Base-by-base conservation (phyloP, 306 rosid species). In the Vigna reflexopilosa region DNA sequence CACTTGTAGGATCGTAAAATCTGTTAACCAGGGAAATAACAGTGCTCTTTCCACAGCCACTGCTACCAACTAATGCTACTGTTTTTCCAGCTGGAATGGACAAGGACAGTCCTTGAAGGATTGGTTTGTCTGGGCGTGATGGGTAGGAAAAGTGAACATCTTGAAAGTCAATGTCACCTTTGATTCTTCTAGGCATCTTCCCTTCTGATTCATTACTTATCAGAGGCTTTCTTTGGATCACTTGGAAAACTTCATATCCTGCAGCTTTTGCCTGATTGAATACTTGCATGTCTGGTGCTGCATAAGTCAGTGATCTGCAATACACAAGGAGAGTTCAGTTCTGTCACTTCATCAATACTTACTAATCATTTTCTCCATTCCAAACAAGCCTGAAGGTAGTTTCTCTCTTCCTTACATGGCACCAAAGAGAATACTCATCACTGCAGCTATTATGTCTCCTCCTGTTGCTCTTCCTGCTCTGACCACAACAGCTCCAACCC, bases 21-120 rank as follows among this genome's bases (percentile, higher is more conserved):
- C 97, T 88, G 50, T 86, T 67, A 34, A 90, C 89, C 1, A 93
- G 79, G 44, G 98, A 91, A 80, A 91, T 90, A 45, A 88, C 85
- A n/a, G 98, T 93, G 80, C 97, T 93, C 84, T 93, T 93, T 82
- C 98, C 98, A 57, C 98, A 93, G n/a, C 98, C 98, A 36, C 98
- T 93, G 76, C 91, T 81, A 45, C 98, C 98, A 17, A 93, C 98
- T 47, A 93, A 82, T 75, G 98, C 97, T 20, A 87, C 72, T 15
- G 96, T 87, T 81, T 87, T 87, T 80, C 96, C 97, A 42, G 93
- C 89, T 47, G 97, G 87, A 74, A 93, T 93, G 30, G 93, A 84
- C 83, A 93, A 55, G 6, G 93, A 86, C 62, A 93, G 87, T 50
- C 88, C 96, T 67, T 79, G 85, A 76, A 93, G 96, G 72, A 91